Conservation (phyloP, 768 basidiomycete genomes). For the Lactifluus echinatus region DNA sequence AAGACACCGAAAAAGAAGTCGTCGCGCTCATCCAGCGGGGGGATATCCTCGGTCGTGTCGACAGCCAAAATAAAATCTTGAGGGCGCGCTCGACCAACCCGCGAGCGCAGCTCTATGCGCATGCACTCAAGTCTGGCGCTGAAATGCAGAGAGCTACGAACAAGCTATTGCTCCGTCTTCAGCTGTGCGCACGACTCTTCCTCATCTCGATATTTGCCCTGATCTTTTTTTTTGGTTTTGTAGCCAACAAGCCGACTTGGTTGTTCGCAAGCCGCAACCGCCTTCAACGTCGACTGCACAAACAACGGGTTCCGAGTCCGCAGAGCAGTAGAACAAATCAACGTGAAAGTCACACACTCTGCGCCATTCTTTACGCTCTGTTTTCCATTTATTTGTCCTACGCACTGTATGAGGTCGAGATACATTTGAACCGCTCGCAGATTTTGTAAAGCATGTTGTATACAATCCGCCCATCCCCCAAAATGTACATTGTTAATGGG, state of each 20-base stretch:
- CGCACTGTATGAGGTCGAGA: slow-evolving; percentile 7
- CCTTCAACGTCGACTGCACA: background rate
- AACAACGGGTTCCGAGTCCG: background rate
- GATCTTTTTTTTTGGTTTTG: background rate
- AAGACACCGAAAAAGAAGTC: slow-evolving; percentile 64
- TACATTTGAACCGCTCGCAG: background rate
- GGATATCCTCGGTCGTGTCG: slow-evolving; percentile 73
- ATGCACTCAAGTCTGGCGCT: slow-evolving; percentile 63
- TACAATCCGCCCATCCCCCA: slow-evolving; percentile 1
- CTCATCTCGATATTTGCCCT: background rate
- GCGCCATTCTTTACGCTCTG: background rate
- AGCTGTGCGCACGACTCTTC: slow-evolving; percentile 51
- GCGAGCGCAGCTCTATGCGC: slow-evolving; percentile 65
- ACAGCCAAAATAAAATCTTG: slow-evolving; percentile 87
- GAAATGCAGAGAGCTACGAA: slow-evolving; percentile 67
- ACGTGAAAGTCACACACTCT: background rate
- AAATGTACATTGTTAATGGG: background rate
- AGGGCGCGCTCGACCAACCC: slow-evolving; percentile 73
- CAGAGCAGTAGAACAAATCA: slow-evolving; percentile 4
- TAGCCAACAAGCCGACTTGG: slow-evolving; percentile 75
- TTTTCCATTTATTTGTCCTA: background rate
- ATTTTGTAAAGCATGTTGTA: background rate
- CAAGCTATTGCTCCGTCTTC: slow-evolving; percentile 75
- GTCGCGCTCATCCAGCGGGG: slow-evolving; percentile 71
- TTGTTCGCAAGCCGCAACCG: slow-evolving; percentile 56